A percentile compares a stretch with the other conserved stretches of the same genome.
phyloP scores from a whole-genome alignment of 2,329 filamentous ascomycete genomes.

The Sclerotinia trifoliorum region DNA sequence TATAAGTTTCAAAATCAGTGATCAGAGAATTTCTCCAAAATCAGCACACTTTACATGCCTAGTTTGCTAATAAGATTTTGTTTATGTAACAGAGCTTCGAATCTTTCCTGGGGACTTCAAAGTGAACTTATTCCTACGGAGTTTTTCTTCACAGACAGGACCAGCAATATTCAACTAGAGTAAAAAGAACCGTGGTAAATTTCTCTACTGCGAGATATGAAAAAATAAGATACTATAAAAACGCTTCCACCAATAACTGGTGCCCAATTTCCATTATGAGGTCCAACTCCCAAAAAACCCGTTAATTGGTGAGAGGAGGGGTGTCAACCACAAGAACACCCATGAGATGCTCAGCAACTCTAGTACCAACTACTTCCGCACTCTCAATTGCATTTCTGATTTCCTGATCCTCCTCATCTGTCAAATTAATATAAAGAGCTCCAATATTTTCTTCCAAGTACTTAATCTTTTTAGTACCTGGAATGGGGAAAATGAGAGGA shows the following conservation, averaged over 20 bases:
- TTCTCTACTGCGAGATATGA: neutral
- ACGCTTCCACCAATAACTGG: neutral
- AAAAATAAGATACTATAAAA: neutral
- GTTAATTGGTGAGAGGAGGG: conserved; percentile 14
- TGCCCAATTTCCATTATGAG: too few relatives aligned
- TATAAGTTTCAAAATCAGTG: neutral
- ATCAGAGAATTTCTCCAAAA: neutral
- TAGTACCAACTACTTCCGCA: conserved; percentile 21
- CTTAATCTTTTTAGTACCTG: conserved; percentile 47
- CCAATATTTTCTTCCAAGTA: conserved; percentile 48
- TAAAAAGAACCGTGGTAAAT: neutral
- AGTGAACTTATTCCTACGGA: neutral
- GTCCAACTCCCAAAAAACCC: too few relatives aligned
- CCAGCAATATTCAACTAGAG: neutral
- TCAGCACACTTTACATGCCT: neutral
- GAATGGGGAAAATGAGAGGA: conserved; percentile 58
- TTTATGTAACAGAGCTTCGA: neutral
- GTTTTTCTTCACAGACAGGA: neutral
- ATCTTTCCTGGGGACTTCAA: neutral
- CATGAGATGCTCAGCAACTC: conserved; percentile 24
- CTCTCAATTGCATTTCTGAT: conserved; percentile 41
- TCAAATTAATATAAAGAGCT: conserved; percentile 38
- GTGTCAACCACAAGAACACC: conserved; percentile 23
- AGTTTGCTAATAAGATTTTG: neutral
- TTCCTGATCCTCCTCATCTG: conserved; percentile 40